Evolutionary conservation across 2,329 filamentous ascomycete genomes (phyloP).

Genomic region (Rhexocercosporidium sp.): DNA sequence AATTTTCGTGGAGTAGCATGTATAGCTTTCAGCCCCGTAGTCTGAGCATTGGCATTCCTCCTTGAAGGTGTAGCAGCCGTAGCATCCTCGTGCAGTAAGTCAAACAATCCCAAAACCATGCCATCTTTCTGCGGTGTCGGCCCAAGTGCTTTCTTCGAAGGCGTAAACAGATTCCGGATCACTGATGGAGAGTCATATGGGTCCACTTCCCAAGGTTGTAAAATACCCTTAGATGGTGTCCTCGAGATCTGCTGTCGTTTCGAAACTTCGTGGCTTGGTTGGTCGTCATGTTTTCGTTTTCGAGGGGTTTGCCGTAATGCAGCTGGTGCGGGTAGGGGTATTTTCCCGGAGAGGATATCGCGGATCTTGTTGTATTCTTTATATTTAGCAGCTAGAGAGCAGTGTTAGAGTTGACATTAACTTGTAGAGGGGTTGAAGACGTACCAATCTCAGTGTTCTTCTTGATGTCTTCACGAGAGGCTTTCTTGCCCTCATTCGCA

Average conservation of each 20-base stretch:
- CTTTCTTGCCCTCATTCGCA: constrained; percentile 69
- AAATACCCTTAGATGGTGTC: constrained; percentile 47
- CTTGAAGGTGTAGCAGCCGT: constrained; percentile 50
- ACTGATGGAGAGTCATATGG: constrained; percentile 60
- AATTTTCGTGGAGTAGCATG: constrained; percentile 47
- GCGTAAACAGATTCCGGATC: constrained; percentile 64
- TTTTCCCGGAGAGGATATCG: constrained; percentile 61
- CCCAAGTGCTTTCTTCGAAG: constrained; percentile 66
- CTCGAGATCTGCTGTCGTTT: constrained; percentile 55
- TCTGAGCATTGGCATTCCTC: constrained; percentile 26
- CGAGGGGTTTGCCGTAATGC: constrained; percentile 41
- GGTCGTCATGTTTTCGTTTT: constrained; percentile 46
- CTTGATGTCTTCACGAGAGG: constrained; percentile 77
- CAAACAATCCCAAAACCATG: constrained; percentile 77
- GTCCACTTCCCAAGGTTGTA: constrained; percentile 47
- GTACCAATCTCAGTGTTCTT: constrained; percentile 72
- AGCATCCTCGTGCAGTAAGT: constrained; percentile 60
- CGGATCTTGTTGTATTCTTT: constrained; percentile 75
- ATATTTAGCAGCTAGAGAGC: constrained; percentile 59
- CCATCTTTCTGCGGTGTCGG: constrained; percentile 84
- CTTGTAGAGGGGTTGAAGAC: constrained; percentile 25
- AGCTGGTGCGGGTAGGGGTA: constrained; percentile 42
- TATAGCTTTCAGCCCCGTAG: constrained; percentile 34
- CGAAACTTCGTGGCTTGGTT: constrained; percentile 52
- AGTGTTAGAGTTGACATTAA: constrained; percentile 11